Conservation (phyloP, 352 stramenopile genomes). For the Pythium dissimile region DNA sequence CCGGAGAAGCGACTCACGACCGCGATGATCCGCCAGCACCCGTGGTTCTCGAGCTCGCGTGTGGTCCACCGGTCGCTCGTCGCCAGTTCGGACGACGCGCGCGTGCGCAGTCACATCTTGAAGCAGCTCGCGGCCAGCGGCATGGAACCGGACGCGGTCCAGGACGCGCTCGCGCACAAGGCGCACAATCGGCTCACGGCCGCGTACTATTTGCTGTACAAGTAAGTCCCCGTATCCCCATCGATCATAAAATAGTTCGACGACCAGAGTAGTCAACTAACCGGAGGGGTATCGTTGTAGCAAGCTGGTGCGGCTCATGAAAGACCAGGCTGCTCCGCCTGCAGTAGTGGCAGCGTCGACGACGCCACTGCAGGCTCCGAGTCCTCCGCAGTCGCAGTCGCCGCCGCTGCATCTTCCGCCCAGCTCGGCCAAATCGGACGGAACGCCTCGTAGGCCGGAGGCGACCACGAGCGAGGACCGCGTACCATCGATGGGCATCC, state of each 20-base stretch:
- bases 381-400: neutral
- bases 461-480: neutral
- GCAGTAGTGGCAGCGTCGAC: too few relatives aligned
- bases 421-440: constrained; percentile 6
- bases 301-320: constrained; percentile 45
- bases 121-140: constrained; percentile 47
- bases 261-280: too few relatives aligned
- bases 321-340: constrained; percentile 16
- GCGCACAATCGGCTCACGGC: constrained; percentile 69
- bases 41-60: constrained; percentile 56
- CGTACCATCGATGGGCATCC: constrained; percentile 9
- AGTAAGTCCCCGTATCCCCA: constrained; percentile 9
- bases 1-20: constrained; percentile 73
- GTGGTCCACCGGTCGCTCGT: constrained; percentile 20
- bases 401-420: neutral
- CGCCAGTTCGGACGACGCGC: constrained; percentile 23
- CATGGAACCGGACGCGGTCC: constrained; percentile 36
- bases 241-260: too few relatives aligned
- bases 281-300: too few relatives aligned
- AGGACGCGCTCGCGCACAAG: constrained; percentile 39
- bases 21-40: constrained; percentile 75
- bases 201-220: constrained; percentile 75
- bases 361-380: neutral
- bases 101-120: constrained; percentile 44
- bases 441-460: constrained; percentile 15